phyloP scores from a whole-genome alignment of 768 basidiomycete genomes.

The Leccinellum albellum region DNA sequence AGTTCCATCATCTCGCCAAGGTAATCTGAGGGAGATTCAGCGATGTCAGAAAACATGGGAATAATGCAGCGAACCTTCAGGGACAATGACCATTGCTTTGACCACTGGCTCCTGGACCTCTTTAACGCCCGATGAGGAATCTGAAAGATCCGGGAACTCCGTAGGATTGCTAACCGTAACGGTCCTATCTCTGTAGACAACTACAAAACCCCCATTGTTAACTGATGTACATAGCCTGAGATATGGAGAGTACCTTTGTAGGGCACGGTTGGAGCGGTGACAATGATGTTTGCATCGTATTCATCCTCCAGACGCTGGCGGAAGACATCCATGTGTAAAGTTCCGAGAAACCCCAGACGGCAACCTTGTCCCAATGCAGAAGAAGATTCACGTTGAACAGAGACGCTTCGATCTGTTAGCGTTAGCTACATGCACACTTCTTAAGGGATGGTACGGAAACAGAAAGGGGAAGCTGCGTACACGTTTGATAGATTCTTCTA shows the following conservation, averaged over 20 bases:
- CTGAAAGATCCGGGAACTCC: conserved; percentile 85
- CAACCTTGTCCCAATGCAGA: conserved; percentile 93
- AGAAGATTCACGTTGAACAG: conserved; percentile 87
- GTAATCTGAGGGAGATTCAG: conserved; percentile 53
- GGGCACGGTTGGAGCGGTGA: conserved; percentile 95
- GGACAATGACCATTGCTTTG: conserved; percentile 90
- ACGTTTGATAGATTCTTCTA: conserved; percentile 93
- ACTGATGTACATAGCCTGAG: not conserved
- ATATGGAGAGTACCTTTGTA: conserved; percentile 59
- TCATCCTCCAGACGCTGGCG: conserved; percentile 96
- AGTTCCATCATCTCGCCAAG: conserved; percentile 96
- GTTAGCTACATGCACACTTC: conserved; percentile 51
- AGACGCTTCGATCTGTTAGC: conserved; percentile 84
- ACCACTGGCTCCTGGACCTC: conserved; percentile 92
- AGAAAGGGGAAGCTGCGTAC: conserved; percentile 40
- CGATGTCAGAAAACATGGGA: not conserved
- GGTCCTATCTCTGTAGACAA: conserved; percentile 65
- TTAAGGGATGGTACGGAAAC: conserved; percentile 7
- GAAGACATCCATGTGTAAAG: conserved; percentile 95
- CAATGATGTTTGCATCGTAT: conserved; percentile 89
- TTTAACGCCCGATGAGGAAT: conserved; percentile 55
- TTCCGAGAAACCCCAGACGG: conserved; percentile 91
- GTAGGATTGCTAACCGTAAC: conserved; percentile 85
- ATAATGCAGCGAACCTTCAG: conserved; percentile 60
- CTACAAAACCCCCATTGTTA: conserved; percentile 36